Evolutionary conservation across 2,329 filamentous ascomycete genomes (phyloP).

Genomic region (Microascus cirrosus): DNA sequence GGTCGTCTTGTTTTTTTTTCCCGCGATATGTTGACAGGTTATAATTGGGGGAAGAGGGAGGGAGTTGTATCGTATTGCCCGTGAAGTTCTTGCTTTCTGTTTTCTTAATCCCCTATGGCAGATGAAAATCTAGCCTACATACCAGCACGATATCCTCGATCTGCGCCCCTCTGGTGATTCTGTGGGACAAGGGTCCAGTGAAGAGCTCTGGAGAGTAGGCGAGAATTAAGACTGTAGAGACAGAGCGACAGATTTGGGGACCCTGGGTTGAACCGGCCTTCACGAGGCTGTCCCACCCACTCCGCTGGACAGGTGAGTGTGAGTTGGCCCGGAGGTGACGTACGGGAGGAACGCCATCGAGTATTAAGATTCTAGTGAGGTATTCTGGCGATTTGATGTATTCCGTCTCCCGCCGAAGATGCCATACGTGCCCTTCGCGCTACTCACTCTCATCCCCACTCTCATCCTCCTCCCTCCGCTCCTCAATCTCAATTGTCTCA

Average conservation of each 20-base stretch:
- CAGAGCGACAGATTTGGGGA: too few species aligned
- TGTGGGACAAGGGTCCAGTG: too few species aligned
- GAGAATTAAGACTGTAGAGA: too few species aligned
- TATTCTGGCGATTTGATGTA: not conserved
- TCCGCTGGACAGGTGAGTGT: too few species aligned
- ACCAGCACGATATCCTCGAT: too few species aligned
- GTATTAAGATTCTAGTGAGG: not conserved
- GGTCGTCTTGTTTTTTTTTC: too few species aligned
- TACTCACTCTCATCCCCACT: constrained; percentile 5
- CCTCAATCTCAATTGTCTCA: not conserved
- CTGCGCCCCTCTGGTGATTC: too few species aligned
- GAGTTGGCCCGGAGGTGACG: too few species aligned
- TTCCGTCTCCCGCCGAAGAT: not conserved
- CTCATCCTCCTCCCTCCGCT: not conserved
- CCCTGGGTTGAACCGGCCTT: too few species aligned
- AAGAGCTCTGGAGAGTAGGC: too few species aligned
- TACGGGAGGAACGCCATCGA: too few species aligned
- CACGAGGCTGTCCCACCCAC: too few species aligned
- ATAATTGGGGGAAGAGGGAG: not conserved
- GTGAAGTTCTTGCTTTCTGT: not conserved
- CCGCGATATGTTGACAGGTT: not conserved
- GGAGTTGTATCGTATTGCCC: not conserved
- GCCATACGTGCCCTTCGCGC: not conserved
- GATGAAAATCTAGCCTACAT: not conserved
- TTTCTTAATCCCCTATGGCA: not conserved